Evolutionary conservation across 352 stramenopile genomes (phyloP), one percentile per base, ranked within the genome.

Genomic region (Globisporangium solare): DNA sequence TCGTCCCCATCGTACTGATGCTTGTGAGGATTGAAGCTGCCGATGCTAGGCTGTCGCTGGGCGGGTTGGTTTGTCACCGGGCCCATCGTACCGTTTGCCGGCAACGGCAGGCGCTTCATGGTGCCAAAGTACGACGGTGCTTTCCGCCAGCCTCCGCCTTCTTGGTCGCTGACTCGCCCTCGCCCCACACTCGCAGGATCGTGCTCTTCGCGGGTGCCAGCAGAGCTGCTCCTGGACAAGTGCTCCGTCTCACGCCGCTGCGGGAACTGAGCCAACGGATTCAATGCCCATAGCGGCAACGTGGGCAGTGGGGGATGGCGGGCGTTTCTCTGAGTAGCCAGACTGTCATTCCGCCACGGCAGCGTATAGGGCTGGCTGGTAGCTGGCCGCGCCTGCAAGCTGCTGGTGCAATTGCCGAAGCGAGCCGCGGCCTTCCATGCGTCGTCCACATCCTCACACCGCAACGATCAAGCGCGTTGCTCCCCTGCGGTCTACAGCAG

Each of bases 101-200:
- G 20, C 60, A 69, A n/a, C 6, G 67, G 58, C 17, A 76, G 41
- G 15, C 74, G 61, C 61, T 79, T 82, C 61, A 82, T 69, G 4
- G 72, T 60, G 18, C 71, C 76, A 60, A 83, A 86, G 52, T 83
- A 83, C 40, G 75, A 70, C 24, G 66, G 71, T n/a, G 71, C 71
- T 20, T 75, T 77, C 32, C 56, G 70, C 73, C 73, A 83, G 11
- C 56, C 43, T 17, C 40, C 13, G 21, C 42, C 18, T 13, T 55
- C 37, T 41, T 35, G 27, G 6, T 54, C 39, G 47, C 45, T 48
- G 45, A 20, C 47, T 37, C 2, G 20, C 42, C 32, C 35, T 51
- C n/a, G 14, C 43, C 45, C 49, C 39, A 7, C 35, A 27, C n/a
- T 21, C 40, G 37, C 21, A 6, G 20, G 46, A 13, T 43, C 39